Evolutionary conservation across 331 rosid genomes (phyloP), one percentile per base, ranked within the genome.

Genomic region (Quercus tomentella): DNA sequence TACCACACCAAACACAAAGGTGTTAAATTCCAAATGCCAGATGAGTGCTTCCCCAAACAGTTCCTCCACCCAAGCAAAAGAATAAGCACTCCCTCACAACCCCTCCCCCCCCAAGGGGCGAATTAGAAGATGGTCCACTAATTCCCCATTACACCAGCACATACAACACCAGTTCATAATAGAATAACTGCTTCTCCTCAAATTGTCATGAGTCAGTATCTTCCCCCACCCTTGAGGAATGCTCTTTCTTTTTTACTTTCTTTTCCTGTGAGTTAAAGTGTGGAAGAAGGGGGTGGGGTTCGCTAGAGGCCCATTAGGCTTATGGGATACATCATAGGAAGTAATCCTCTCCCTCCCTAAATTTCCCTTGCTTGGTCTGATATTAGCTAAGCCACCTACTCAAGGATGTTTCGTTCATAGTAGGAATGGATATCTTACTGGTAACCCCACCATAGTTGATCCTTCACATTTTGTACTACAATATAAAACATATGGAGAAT

Each of bases 31-130:
- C 45, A 37, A 37, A 7, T 7, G 45, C 45, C 11, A 7, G 45
- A 37, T 37, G 45, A 37, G 45, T 37, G 45, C 3, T 37, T 37
- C 45, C 45, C 10, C 45, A 37, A 37, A 7, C 0, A 7, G 2
- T 37, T 37, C 43, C 41, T 35, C 41, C 41, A 35, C 41, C 41
- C 41, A 35, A 35, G 41, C 41, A 35, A 35, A 35, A 1, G 41
- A 35, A 35, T 35, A 35, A 35, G 41, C 41, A 35, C 41, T 1
- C 8, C 37, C 37, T 7, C 35, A n/a, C 7, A 7, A 1, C 37
- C 37, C 35, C 7, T 7, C 6, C 35, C 7, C 1, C 5, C 33
- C 5, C 1, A 0, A 0, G 5, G 5, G 35, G 35, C 6, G 7
- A 33, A 33, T 1, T 33, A 33, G 37, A 33, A 33, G 37, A 33